These are phyloP conservation scores for Aspergillus indologenus DNA, from an alignment of 495 filamentous ascomycete genomes.

Conservation along the genomic window DNA sequence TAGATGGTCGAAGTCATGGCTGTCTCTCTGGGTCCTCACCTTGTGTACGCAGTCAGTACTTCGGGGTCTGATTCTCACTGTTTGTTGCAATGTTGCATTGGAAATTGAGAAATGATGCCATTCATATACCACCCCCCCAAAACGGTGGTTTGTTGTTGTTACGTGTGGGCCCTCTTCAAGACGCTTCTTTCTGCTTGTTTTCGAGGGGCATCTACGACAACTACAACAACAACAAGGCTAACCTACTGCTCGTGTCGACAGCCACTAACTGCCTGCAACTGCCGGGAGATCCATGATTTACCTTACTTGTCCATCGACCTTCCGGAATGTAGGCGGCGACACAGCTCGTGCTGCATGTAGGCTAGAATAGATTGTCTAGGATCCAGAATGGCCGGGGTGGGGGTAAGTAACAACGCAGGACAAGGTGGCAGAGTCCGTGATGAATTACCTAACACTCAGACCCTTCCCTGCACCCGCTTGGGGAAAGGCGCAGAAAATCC, in stretches of 20 bases:
- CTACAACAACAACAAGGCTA: no score
- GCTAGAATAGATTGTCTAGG: neutral
- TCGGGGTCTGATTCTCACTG: no score
- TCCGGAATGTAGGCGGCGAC: neutral
- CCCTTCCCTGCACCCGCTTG: slow-evolving; percentile 9
- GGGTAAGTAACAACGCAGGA: slow-evolving; percentile 12
- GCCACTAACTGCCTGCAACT: neutral
- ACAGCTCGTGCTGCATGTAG: neutral
- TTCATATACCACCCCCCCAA: no score
- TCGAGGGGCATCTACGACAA: neutral
- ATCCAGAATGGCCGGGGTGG: slow-evolving; percentile 10
- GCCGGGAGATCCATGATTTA: neutral
- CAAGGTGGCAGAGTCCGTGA: neutral
- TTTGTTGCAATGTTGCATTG: no score
- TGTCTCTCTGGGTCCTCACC: no score
- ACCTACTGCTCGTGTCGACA: no score
- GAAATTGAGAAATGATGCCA: no score
- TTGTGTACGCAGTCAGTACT: no score
- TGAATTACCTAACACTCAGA: no score
- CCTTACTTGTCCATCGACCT: neutral
- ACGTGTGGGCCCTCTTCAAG: no score
- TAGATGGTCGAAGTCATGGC: no score
- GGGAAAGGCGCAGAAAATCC: neutral
- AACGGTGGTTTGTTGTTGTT: no score
- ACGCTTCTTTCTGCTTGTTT: neutral